These are phyloP conservation scores for Ogataea henricii DNA, from an alignment of 805 yeast species.

Conservation along the genomic window DNA sequence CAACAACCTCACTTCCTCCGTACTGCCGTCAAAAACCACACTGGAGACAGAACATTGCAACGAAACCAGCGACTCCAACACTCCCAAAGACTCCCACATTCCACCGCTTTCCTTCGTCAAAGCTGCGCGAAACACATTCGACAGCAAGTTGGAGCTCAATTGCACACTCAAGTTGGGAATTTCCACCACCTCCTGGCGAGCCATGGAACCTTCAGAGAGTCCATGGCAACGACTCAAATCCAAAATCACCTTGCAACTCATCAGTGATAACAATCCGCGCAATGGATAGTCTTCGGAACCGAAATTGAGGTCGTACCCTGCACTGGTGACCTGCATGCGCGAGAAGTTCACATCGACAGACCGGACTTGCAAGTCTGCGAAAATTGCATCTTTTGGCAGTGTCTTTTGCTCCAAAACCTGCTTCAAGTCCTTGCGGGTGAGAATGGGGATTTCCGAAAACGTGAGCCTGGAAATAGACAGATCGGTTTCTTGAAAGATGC, in stretches of 20 bases:
- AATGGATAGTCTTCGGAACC: conserved; percentile 44
- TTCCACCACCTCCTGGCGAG: conserved; percentile 30
- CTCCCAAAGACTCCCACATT: background rate
- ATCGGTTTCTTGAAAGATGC: conserved; percentile 26
- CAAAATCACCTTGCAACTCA: conserved; percentile 36
- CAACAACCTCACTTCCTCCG: conserved; percentile 40
- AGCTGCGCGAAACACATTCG: conserved; percentile 19
- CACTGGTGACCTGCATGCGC: conserved; percentile 25
- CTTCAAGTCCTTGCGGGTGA: conserved; percentile 15
- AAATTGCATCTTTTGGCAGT: conserved; percentile 13
- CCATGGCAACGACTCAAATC: conserved; percentile 22
- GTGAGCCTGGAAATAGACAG: conserved; percentile 26
- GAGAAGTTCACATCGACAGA: conserved; percentile 21
- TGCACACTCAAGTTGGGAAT: conserved; percentile 32
- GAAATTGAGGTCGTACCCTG: conserved; percentile 50
- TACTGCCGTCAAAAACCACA: conserved; percentile 46
- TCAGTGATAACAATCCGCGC: conserved; percentile 39
- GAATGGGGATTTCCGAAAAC: conserved; percentile 31
- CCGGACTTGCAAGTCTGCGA: conserved; percentile 20
- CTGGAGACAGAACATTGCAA: conserved; percentile 44
- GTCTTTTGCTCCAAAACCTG: conserved; percentile 3
- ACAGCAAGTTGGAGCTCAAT: conserved; percentile 23
- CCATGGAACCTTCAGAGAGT: conserved; percentile 7
- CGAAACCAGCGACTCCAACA: conserved; percentile 36
- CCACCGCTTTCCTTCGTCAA: conserved; percentile 11